These are phyloP conservation scores for Suhomyces guaymorum DNA, from an alignment of 1,139 yeast species.

Conservation along the genomic window DNA sequence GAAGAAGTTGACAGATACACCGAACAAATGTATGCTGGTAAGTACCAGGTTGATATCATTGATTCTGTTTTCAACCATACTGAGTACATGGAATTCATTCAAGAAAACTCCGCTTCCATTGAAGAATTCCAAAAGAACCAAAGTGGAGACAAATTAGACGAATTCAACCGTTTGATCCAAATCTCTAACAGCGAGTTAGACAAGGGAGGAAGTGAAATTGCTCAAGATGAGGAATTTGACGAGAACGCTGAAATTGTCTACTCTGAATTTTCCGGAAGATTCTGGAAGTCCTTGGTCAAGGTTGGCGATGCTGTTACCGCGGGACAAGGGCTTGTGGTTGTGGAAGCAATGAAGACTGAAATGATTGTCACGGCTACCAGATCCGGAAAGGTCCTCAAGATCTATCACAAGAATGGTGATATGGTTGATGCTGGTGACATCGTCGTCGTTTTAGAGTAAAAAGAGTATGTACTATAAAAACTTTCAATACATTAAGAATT, in stretches of 20 bases:
- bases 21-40: slow-evolving; percentile 80
- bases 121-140: slow-evolving; percentile 66
- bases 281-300: slow-evolving; percentile 87
- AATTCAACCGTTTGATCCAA: slow-evolving; percentile 80
- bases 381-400: slow-evolving; percentile 74
- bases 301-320: slow-evolving; percentile 75
- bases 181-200: slow-evolving; percentile 78
- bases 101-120: slow-evolving; percentile 69
- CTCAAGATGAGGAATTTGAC: slow-evolving; percentile 55
- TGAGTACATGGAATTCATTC: slow-evolving; percentile 76
- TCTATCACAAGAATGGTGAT: slow-evolving; percentile 83
- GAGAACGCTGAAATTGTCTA: slow-evolving; percentile 82
- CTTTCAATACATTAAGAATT: no score
- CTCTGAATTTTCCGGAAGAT: slow-evolving; percentile 92
- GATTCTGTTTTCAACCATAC: slow-evolving; percentile 83
- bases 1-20: slow-evolving; percentile 70
- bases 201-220: slow-evolving; percentile 41
- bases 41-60: slow-evolving; percentile 69
- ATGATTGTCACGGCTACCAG: slow-evolving; percentile 79
- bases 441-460: slow-evolving; percentile 68
- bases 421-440: slow-evolving; percentile 96
- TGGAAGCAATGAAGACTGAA: slow-evolving; percentile 98
- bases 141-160: slow-evolving; percentile 78
- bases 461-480: background rate
- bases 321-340: slow-evolving; percentile 82